Evolutionary conservation across 2,329 filamentous ascomycete species (phyloP).

Genomic region (Sclerotinia minor): DNA sequence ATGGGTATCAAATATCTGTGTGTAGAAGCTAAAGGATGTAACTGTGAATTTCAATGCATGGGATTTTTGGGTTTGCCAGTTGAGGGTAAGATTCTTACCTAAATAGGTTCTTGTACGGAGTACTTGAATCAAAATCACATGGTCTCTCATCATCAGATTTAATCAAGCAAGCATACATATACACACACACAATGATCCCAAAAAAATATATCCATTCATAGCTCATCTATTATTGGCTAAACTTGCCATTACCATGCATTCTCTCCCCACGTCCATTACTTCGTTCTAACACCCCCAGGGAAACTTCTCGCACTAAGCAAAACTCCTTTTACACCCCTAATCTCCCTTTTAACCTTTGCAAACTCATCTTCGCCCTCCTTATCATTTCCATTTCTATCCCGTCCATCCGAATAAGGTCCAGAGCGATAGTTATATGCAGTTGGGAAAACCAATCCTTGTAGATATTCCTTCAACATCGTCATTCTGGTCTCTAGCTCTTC

Average conservation of each 20-base stretch:
- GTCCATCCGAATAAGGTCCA: constrained; percentile 36
- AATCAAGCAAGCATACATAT: not conserved
- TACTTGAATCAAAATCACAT: not conserved
- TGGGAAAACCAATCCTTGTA: constrained; percentile 60
- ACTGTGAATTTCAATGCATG: no score
- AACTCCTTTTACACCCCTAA: constrained; percentile 76
- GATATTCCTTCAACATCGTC: constrained; percentile 60
- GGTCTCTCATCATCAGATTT: not conserved
- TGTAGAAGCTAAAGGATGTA: no score
- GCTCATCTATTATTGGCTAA: constrained; percentile 21
- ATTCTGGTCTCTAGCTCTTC: constrained; percentile 40
- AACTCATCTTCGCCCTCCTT: constrained; percentile 68
- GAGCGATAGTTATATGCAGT: constrained; percentile 41
- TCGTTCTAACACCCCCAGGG: constrained; percentile 45
- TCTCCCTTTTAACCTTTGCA: constrained; percentile 70
- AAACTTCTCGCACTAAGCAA: constrained; percentile 75
- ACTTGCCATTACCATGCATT: constrained; percentile 26
- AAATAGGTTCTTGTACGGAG: not conserved
- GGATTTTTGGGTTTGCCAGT: not conserved
- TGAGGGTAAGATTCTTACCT: not conserved
- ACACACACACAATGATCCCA: not conserved
- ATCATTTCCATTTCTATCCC: constrained; percentile 33
- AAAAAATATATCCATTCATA: constrained; percentile 9
- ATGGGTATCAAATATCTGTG: not conserved
- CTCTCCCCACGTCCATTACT: constrained; percentile 2